Evolutionary conservation across 495 filamentous ascomycete species (phyloP).

Genomic region (Aspergillus cristatus): DNA sequence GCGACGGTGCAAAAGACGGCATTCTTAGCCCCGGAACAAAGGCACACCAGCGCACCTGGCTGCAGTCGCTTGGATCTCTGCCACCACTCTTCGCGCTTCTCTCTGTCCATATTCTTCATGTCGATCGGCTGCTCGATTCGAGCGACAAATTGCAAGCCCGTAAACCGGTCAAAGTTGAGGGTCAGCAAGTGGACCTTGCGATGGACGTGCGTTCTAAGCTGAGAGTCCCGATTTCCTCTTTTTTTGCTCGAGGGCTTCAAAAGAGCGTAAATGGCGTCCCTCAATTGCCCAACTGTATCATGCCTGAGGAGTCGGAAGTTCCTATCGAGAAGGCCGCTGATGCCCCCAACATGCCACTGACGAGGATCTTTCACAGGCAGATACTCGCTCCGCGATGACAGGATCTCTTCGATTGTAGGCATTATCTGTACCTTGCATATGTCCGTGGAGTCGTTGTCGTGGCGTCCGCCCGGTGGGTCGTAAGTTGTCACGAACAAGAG

Average conservation of each 20-base stretch:
- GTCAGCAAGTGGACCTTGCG: slow-evolving; percentile 21
- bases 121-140: slow-evolving; percentile 46
- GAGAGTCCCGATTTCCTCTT: neutral
- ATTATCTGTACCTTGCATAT: slow-evolving; percentile 56
- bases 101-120: slow-evolving; percentile 15
- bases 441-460: slow-evolving; percentile 57
- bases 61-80: slow-evolving; percentile 44
- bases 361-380: slow-evolving; percentile 46
- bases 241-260: slow-evolving; percentile 1
- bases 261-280: slow-evolving; percentile 19
- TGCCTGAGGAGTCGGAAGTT: slow-evolving; percentile 47
- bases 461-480: slow-evolving; percentile 23
- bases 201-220: slow-evolving; percentile 30
- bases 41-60: slow-evolving; percentile 48
- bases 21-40: slow-evolving; percentile 32
- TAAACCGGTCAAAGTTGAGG: slow-evolving; percentile 33
- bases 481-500: neutral
- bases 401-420: slow-evolving; percentile 55
- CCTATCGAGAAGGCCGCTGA: slow-evolving; percentile 54
- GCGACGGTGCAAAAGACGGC: slow-evolving; percentile 49
- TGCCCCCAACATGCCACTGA: slow-evolving; percentile 47
- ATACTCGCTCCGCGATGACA: slow-evolving; percentile 42
- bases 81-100: slow-evolving; percentile 53
- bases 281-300: slow-evolving; percentile 30
- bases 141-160: slow-evolving; percentile 46